Conservation (phyloP, 2,329 filamentous ascomycete species). For the Mycosphaerella sp. region DNA sequence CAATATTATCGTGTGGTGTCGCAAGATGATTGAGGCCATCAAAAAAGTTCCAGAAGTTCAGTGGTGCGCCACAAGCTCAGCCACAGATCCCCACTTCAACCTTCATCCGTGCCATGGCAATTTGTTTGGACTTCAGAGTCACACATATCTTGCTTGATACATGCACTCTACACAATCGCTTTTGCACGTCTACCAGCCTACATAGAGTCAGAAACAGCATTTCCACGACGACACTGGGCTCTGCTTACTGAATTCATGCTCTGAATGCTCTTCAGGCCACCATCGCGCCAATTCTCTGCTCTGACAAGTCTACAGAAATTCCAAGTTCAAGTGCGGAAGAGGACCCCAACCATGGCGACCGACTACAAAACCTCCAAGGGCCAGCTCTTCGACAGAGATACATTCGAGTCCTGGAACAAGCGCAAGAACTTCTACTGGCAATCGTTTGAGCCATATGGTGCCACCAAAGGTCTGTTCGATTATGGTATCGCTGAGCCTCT, state of each 20-base stretch:
- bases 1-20: background rate
- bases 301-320: constrained; percentile 20
- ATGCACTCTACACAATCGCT: background rate
- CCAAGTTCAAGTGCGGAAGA: constrained; percentile 27
- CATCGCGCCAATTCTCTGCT: constrained; percentile 17
- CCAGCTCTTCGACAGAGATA: constrained; percentile 75
- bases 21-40: background rate
- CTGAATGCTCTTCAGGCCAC: constrained; percentile 2
- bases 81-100: background rate
- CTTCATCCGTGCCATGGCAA: too few relatives aligned
- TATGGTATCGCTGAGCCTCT: constrained; percentile 85
- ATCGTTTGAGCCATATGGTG: constrained; percentile 81
- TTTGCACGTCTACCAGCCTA: constrained; percentile 1
- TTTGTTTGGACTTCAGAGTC: background rate
- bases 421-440: constrained; percentile 92
- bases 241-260: constrained; percentile 1
- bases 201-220: constrained; percentile 3
- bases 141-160: background rate
- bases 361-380: constrained; percentile 75
- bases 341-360: constrained; percentile 48
- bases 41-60: background rate
- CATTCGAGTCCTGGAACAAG: constrained; percentile 78
- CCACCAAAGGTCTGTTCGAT: constrained; percentile 62
- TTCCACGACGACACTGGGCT: background rate
- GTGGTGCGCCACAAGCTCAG: constrained; percentile 4